Base-by-base conservation (phyloP, 208 protist genomes). In the Leishmania arabica region DNA sequence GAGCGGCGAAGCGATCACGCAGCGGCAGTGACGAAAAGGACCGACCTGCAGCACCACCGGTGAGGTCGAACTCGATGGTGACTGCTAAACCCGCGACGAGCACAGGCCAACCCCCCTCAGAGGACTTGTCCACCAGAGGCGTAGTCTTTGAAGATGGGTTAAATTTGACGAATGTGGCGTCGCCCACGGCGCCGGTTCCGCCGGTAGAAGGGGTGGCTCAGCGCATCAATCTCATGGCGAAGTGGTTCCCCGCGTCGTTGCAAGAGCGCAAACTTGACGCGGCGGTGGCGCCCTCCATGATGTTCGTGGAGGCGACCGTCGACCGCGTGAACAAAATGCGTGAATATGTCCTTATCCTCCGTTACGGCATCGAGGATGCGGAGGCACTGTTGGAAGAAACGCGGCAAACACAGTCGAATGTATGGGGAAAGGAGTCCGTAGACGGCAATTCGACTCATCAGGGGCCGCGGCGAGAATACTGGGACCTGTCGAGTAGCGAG, bases 211-310 rank as follows among this genome's bases (percentile, higher is more conserved):
- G 64, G 11, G 72, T 77, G 8, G 66, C 77, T 7, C 83, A 86
- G 78, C 73, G 71, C 24, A 78, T 81, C 34, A 88, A 77, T 42
- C 83, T 96, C n/a, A 85, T 96, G 62, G 81, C 94, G 31, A 95
- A 92, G 80, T 96, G 87, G 86, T 96, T 96, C 78, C 91, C 93
- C 15, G 91, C 91, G 9, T 80, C 84, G 24, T 84, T 96, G 72
- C 90, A 90, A 51, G 88, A 93, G 69, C 86, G 86, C 8, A 95
- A 91, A 42, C 54, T 96, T 37, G 90, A 93, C 17, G 78, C 83
- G 5, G 82, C 85, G 15, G 83, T 93, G 5, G 87, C 90, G 27
- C 93, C 93, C 0, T 58, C 88, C 9, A 9, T 76, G 17, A 66
- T 81, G 13, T 90, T 88, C 31, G 89, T 93, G 17, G 86, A 91